These are phyloP conservation scores for Lentinula detonsa DNA, from an alignment of 768 basidiomycete genomes.

Conservation along the genomic window DNA sequence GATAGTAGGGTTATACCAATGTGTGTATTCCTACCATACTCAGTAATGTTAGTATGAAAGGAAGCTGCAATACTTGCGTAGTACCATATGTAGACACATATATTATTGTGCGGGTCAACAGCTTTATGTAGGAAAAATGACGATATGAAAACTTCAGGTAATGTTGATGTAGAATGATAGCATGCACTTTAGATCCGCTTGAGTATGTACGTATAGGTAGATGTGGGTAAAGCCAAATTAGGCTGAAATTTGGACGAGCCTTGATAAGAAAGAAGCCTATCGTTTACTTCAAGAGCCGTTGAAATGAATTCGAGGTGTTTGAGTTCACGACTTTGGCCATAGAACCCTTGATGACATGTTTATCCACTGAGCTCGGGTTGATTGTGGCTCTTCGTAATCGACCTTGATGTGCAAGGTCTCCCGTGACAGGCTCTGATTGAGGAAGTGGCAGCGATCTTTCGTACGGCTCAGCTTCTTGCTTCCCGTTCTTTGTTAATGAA, in stretches of 20 bases:
- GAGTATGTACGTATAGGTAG: neutral
- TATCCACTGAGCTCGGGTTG: conserved; percentile 35
- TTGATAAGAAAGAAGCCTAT: no score
- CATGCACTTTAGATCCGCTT: neutral
- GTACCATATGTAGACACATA: no score
- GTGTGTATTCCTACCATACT: no score
- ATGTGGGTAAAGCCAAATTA: neutral
- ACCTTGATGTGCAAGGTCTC: conserved; percentile 29
- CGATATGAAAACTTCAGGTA: neutral
- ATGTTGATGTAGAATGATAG: neutral
- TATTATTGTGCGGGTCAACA: neutral
- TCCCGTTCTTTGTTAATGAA: conserved; percentile 5
- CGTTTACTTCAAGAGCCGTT: conserved; percentile 15
- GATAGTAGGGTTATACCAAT: no score
- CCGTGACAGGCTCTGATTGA: conserved; percentile 30
- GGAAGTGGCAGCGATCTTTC: conserved; percentile 22
- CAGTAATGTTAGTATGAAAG: no score
- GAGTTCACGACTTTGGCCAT: conserved; percentile 45
- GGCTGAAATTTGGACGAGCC: no score
- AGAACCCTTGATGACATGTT: conserved; percentile 45
- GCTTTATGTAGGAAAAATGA: neutral
- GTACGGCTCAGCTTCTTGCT: conserved; percentile 7
- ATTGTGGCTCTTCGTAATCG: conserved; percentile 35
- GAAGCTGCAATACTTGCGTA: no score
- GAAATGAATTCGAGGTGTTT: conserved; percentile 18